Evolutionary conservation across 768 basidiomycete genomes (phyloP).

Genomic region (Lactifluus subvellereus): DNA sequence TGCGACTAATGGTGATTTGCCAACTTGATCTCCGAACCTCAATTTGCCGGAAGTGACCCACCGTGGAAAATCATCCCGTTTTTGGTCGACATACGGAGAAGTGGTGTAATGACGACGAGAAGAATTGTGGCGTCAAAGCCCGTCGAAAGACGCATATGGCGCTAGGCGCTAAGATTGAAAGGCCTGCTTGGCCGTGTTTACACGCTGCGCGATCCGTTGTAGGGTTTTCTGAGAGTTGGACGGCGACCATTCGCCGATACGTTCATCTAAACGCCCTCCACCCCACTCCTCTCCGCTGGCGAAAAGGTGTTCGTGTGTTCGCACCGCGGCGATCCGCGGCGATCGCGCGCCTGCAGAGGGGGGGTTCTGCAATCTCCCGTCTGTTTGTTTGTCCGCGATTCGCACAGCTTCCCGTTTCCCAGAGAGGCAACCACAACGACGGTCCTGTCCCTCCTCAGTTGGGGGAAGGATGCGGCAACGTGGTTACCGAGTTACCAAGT

Average conservation of each 20-base stretch:
- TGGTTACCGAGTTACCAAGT: background rate
- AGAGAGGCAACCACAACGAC: too few relatives aligned
- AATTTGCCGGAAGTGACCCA: background rate
- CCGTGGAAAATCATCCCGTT: background rate
- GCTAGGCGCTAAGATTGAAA: too few relatives aligned
- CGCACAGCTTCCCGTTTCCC: background rate
- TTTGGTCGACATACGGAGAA: background rate
- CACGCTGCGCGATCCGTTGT: background rate
- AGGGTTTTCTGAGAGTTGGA: background rate
- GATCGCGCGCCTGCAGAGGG: background rate
- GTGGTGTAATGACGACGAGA: background rate
- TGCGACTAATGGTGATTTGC: too few relatives aligned
- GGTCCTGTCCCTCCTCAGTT: too few relatives aligned
- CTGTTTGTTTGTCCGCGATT: background rate
- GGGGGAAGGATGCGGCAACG: too few relatives aligned
- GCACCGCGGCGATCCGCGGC: conserved; percentile 10
- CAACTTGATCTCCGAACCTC: background rate
- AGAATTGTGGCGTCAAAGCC: background rate
- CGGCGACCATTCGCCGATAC: conserved; percentile 7
- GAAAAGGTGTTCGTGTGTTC: background rate
- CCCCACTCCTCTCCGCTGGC: background rate
- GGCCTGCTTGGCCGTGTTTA: too few relatives aligned
- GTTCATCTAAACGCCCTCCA: background rate
- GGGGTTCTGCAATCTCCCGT: too few relatives aligned
- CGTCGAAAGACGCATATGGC: background rate